Conservation (phyloP, 2,329 filamentous ascomycete species). For the Daldinia sp. region DNA sequence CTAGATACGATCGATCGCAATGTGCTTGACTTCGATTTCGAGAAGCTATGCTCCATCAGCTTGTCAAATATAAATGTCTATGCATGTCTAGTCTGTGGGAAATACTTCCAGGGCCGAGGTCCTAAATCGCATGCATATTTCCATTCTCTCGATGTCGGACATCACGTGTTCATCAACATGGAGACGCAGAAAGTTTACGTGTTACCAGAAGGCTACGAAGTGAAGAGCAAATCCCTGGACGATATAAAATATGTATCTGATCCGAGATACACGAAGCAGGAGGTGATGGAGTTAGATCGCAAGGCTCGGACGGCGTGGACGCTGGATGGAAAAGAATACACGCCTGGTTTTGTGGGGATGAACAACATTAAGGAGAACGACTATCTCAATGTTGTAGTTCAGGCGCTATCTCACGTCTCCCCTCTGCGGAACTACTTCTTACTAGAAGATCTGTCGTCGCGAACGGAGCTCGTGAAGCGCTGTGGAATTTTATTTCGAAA, state of each 20-base stretch:
- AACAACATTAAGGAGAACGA: conserved; percentile 99
- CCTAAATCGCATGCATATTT: conserved; percentile 97
- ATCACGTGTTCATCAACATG: conserved; percentile 99
- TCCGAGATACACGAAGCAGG: conserved; percentile 82
- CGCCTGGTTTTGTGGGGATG: conserved; percentile 96
- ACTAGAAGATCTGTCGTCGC: conserved; percentile 81
- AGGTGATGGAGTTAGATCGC: conserved; percentile 84
- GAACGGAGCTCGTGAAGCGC: conserved; percentile 83
- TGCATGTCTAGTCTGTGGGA: conserved; percentile 96
- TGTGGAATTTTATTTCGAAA: conserved; percentile 93
- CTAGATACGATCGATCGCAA: conserved; percentile 96
- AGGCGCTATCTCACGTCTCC: conserved; percentile 88
- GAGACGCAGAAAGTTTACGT: conserved; percentile 91
- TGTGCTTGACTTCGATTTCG: conserved; percentile 97
- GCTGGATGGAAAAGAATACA: conserved; percentile 84
- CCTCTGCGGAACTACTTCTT: conserved; percentile 93
- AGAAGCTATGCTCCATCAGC: conserved; percentile 96
- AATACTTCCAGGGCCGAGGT: conserved; percentile 94
- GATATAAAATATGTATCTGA: conserved; percentile 99
- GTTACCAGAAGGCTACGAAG: conserved; percentile 96
- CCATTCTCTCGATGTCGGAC: conserved; percentile 92
- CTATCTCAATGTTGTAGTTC: conserved; percentile 95
- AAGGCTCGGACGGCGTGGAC: conserved; percentile 76
- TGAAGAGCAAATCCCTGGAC: conserved; percentile 91
- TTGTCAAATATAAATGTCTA: conserved; percentile 99